phyloP scores from a whole-genome alignment of 805 yeast genomes.

The Pichia cabralensis region DNA sequence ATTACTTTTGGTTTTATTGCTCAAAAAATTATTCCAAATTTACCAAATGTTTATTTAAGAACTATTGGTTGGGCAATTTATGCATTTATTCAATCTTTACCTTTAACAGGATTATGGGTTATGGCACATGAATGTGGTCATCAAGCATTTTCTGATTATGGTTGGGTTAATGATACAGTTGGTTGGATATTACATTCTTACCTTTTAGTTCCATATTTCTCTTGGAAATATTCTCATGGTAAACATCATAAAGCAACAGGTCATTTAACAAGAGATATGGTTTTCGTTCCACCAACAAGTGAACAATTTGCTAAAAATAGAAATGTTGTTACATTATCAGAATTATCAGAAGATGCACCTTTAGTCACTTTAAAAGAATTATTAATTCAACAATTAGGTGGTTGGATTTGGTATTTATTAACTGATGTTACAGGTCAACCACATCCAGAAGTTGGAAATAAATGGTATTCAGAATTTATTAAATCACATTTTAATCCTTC shows the following conservation, averaged over 20 bases:
- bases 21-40: constrained; percentile 40
- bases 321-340: constrained; percentile 29
- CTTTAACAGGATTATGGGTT: constrained; percentile 76
- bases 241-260: constrained; percentile 91
- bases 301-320: constrained; percentile 38
- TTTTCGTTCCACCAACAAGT: constrained; percentile 65
- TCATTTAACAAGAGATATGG: constrained; percentile 74
- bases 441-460: constrained; percentile 30
- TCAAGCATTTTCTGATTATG: constrained; percentile 70
- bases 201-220: constrained; percentile 74
- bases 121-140: constrained; percentile 91
- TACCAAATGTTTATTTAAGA: constrained; percentile 36
- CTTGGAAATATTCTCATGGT: constrained; percentile 78
- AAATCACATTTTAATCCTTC: constrained; percentile 64
- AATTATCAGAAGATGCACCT: constrained; percentile 68
- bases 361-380: constrained; percentile 46
- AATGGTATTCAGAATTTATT: constrained; percentile 30
- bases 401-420: constrained; percentile 60
- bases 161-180: constrained; percentile 61
- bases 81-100: constrained; percentile 47
- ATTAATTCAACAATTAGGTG: constrained; percentile 63
- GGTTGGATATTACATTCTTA: constrained; percentile 81
- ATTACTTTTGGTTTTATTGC: constrained; percentile 43
- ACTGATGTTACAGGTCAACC: constrained; percentile 72
- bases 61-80: constrained; percentile 51